Percentiles rank a stretch among this genome's conserved stretches.
phyloP scores from a whole-genome alignment of 768 basidiomycete species.

The Calocybe gangraenosa region DNA sequence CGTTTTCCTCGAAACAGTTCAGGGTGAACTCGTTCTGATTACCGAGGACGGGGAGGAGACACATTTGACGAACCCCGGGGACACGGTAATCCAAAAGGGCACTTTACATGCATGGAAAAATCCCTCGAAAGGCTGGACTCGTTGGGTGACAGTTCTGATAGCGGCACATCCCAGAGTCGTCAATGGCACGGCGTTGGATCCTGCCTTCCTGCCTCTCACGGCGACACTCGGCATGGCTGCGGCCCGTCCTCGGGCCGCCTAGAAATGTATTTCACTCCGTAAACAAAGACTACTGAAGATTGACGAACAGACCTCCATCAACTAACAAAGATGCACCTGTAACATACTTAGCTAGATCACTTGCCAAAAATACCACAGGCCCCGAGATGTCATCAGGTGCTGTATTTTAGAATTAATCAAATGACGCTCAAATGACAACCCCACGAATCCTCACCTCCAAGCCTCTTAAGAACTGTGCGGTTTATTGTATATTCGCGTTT shows the following conservation, averaged over 20 bases:
- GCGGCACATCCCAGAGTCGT: slow-evolving; percentile 51
- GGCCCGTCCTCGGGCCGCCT: too few relatives aligned
- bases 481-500: slow-evolving; percentile 64
- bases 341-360: slow-evolving; percentile 67
- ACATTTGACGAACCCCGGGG: slow-evolving; percentile 49
- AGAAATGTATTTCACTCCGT: too few relatives aligned
- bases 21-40: slow-evolving; percentile 51
- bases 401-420: slow-evolving; percentile 16
- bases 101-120: slow-evolving; percentile 63
- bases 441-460: slow-evolving; percentile 44
- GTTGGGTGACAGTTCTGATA: slow-evolving; percentile 51
- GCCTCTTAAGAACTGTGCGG: slow-evolving; percentile 60
- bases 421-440: background rate
- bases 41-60: slow-evolving; percentile 54
- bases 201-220: slow-evolving; percentile 21
- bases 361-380: slow-evolving; percentile 70
- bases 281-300: slow-evolving; percentile 68
- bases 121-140: slow-evolving; percentile 44
- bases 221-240: background rate
- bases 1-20: slow-evolving; percentile 28
- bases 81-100: slow-evolving; percentile 53
- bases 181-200: slow-evolving; percentile 35
- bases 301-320: slow-evolving; percentile 74
- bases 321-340: slow-evolving; percentile 64
- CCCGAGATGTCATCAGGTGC: slow-evolving; percentile 71